These are phyloP conservation scores for Ascocoryne sarcoides DNA, from an alignment of 2,329 filamentous ascomycete genomes.

Conservation along the genomic window DNA sequence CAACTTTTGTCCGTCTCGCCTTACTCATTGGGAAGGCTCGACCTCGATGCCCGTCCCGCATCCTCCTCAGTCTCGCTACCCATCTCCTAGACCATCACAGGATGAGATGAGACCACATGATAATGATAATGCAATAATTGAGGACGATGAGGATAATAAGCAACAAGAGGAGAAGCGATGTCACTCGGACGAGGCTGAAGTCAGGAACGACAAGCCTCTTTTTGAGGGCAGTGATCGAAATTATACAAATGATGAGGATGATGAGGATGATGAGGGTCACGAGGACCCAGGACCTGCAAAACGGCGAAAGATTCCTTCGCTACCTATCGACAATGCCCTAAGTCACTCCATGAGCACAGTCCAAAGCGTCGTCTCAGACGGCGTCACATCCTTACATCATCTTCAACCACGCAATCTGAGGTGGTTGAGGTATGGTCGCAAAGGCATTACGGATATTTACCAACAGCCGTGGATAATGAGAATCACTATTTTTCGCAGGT, in stretches of 20 bases:
- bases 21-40: too few species aligned
- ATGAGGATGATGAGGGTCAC: too few species aligned
- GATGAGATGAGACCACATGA: too few species aligned
- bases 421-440: constrained; percentile 3
- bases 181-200: not conserved
- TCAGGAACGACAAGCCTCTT: not conserved
- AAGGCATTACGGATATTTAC: constrained; percentile 1
- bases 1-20: too few species aligned
- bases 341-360: too few species aligned
- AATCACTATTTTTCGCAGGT: constrained; percentile 5
- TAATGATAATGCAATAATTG: too few species aligned
- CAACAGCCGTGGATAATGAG: constrained; percentile 5
- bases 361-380: not conserved
- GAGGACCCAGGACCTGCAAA: not conserved
- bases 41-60: too few species aligned
- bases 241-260: too few species aligned
- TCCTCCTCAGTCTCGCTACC: too few species aligned
- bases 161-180: not conserved
- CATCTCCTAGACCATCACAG: too few species aligned
- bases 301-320: not conserved
- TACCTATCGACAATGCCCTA: not conserved
- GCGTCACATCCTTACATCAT: constrained; percentile 2
- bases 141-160: too few species aligned
- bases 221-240: not conserved
- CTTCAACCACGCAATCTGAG: constrained; percentile 3